These are phyloP conservation scores for Leishmania amazonensis DNA, from an alignment of 208 protist genomes.

Conservation along the genomic window DNA sequence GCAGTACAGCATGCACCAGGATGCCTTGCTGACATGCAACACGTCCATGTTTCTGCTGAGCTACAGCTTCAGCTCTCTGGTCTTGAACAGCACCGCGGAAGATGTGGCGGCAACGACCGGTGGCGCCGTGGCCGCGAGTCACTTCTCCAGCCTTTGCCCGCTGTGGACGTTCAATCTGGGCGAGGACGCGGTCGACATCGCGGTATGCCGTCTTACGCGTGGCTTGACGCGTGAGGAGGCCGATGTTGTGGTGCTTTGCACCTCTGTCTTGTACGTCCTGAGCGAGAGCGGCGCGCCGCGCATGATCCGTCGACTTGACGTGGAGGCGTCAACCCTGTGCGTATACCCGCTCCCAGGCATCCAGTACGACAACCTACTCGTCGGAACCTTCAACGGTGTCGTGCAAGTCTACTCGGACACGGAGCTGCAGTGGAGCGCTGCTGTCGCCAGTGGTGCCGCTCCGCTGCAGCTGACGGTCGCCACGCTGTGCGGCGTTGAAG, in stretches of 20 bases:
- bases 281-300: constrained; percentile 46
- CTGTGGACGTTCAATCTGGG: constrained; percentile 83
- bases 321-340: constrained; percentile 56
- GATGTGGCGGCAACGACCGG: constrained; percentile 5
- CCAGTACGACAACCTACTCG: constrained; percentile 77
- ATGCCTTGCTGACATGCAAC: constrained; percentile 82
- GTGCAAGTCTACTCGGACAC: constrained; percentile 87
- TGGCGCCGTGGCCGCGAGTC: neutral
- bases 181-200: constrained; percentile 85
- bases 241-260: constrained; percentile 86
- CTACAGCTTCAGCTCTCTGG: constrained; percentile 75
- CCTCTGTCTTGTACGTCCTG: constrained; percentile 76
- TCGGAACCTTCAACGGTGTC: constrained; percentile 69
- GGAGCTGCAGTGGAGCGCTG: constrained; percentile 89
- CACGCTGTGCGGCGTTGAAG: constrained; percentile 63
- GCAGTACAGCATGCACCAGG: constrained; percentile 52
- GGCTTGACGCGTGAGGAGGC: constrained; percentile 38
- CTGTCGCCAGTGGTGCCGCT: constrained; percentile 32
- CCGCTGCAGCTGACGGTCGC: constrained; percentile 68
- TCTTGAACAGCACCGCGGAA: constrained; percentile 32
- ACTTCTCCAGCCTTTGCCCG: constrained; percentile 29
- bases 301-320: constrained; percentile 72
- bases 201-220: constrained; percentile 62
- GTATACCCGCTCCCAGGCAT: constrained; percentile 63
- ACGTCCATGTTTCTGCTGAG: constrained; percentile 80